Percentiles rank a stretch among this genome's conserved stretches.
Evolutionary conservation across 352 stramenopile species (phyloP).

Genomic region (Peronosclerospora sorghi): DNA sequence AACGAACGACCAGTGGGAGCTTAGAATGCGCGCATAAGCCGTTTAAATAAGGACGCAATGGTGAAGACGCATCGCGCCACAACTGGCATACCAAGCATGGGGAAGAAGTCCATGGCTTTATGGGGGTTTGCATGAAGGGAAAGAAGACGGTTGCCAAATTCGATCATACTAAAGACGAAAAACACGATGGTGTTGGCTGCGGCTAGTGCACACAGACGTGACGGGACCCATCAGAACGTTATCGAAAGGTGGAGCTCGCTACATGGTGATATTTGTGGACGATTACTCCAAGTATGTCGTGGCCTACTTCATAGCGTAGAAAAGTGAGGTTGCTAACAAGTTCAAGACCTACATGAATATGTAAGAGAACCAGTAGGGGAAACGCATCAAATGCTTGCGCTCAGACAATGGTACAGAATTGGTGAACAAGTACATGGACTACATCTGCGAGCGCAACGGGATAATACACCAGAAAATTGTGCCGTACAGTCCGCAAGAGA

Average conservation of each 20-base stretch:
- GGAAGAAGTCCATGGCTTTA: background rate
- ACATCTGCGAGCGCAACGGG: background rate
- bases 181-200: background rate
- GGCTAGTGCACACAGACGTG: background rate
- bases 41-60: constrained; percentile 1
- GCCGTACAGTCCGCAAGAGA: background rate
- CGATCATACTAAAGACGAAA: background rate
- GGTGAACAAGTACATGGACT: background rate
- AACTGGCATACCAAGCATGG: background rate
- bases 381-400: background rate
- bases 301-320: background rate
- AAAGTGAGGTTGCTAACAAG: background rate
- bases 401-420: constrained; percentile 1
- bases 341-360: background rate
- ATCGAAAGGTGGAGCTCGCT: background rate
- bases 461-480: background rate
- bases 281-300: background rate
- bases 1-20: constrained; percentile 7
- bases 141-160: background rate
- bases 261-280: background rate
- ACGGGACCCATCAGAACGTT: background rate
- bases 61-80: background rate
- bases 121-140: background rate
- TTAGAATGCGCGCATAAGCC: constrained; percentile 14
- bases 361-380: background rate